Base-by-base conservation (phyloP, 768 basidiomycete species). In the Pseudohyphozyma bogoriensis region DNA sequence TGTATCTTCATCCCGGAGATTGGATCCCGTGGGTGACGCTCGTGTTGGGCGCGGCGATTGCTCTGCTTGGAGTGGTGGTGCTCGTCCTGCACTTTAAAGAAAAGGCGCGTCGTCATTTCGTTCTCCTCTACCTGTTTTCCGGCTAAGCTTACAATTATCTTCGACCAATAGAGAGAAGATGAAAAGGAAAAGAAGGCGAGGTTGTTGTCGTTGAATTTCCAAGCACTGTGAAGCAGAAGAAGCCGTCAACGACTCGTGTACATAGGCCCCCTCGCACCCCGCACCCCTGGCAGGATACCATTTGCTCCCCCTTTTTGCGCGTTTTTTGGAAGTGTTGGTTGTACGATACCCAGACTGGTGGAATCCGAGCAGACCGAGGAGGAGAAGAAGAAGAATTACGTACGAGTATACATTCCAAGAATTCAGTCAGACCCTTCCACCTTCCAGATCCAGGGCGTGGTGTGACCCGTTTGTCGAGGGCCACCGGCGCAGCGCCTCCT, bases 21-120 rank as follows among this genome's bases (percentile, higher is more conserved):
- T 99, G 92, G 91, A 90, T 96, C 62, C 89, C 90, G 2, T 92
- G 86, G 88, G 95, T 99, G 18, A 92, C 86, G n/a, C 75, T 89
- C 42, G 88, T 87, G 0, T 85, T 93, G 0, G 76, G 93, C 11
- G 82, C 79, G 4, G 82, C 85, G 16, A 88, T 85, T 53, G 69
- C 81, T 13, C 69, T 89, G 46, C 74, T 99, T 46, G 89, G 85
- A 1, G 75, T 83, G 12, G 87, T 93, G 55, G 89, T 93, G 42
- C 79, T 92, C 37, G 81, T 88, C 47, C 72, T 99, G 71, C 90
- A 93, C 77, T 71, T 90, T 68, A 89, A 84, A 67, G 95, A 99
- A 73, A 93, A 93, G 84, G 89, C 87, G 59, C 15, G 84, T 71
- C 31, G n/a, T 31, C 22, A n/a, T n/a, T 31, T 22, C 9, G 11